Evolutionary conservation across 169 alveolate genomes (phyloP).

Genomic region (Babesia caballi): DNA sequence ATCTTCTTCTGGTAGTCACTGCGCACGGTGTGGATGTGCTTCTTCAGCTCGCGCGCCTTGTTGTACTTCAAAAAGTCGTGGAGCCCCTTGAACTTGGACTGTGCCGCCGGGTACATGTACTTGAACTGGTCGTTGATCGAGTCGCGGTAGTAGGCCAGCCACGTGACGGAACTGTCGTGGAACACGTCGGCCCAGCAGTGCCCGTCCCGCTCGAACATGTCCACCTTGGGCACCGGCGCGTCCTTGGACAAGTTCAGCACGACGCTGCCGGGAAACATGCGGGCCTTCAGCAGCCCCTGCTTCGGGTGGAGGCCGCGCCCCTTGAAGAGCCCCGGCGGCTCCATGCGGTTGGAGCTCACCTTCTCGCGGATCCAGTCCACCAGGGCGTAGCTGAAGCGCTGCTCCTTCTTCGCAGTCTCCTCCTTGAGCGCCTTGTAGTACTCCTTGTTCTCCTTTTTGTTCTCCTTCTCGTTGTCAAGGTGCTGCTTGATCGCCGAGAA

Average conservation of each 20-base stretch:
- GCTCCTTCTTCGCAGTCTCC: constrained; percentile 69
- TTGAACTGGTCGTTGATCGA: constrained; percentile 88
- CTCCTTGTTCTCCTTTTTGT: constrained; percentile 82
- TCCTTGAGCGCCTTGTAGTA: constrained; percentile 80
- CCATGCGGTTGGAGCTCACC: constrained; percentile 90
- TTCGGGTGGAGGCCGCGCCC: constrained; percentile 99
- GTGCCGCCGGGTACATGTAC: constrained; percentile 93
- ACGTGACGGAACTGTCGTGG: constrained; percentile 94
- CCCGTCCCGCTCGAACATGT: constrained; percentile 87
- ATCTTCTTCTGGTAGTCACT: constrained; percentile 81
- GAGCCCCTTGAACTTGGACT: constrained; percentile 92
- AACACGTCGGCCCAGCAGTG: constrained; percentile 95
- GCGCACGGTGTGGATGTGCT: constrained; percentile 5
- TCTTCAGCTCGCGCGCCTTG: constrained; percentile 91
- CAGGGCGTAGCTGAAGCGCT: constrained; percentile 78
- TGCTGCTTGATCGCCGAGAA: constrained; percentile 85
- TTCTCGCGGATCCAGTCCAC: constrained; percentile 87
- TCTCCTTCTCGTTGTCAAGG: constrained; percentile 79
- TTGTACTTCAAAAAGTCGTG: constrained; percentile 95
- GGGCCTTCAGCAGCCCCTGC: constrained; percentile 87
- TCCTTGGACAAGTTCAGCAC: constrained; percentile 91
- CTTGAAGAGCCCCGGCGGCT: constrained; percentile 98
- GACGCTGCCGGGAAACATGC: constrained; percentile 92
- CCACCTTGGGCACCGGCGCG: constrained; percentile 94
- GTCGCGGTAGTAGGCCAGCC: constrained; percentile 95